Base-by-base conservation (phyloP, 148 eudicot species). In the Chenopodium album region DNA sequence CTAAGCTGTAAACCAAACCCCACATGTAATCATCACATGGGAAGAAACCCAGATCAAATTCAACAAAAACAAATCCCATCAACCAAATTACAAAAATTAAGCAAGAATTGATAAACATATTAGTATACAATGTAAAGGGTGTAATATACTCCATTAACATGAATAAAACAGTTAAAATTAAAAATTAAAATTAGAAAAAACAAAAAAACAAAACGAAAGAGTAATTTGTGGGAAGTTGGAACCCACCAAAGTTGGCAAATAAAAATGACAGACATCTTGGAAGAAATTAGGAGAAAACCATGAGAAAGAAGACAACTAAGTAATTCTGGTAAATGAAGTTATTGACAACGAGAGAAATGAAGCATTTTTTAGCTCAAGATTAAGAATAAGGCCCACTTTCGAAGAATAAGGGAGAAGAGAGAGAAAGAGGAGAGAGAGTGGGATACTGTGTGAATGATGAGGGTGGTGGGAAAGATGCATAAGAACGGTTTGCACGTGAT, bases 401-500 rank as follows among this genome's bases (percentile, higher is more conserved):
- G 52, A n/a, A 23, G 7, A 76, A 37, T 75, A 78, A 20, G 10
- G 13, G 75, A 56, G 32, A 26, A 26, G 73, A 31, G 77, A 56
- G 71, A 65, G 54, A n/a, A 41, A 83, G 56, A 67, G 66, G 54
- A 65, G 74, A 28, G 29, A 26, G 5, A 62, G 9, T 62, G 65
- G 22, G 66, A 56, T 16, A 64, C 31, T 71, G 56, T 2, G 22
- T 23, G 82, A 56, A 77, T 14, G 71, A 56, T 54, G 59, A 28
- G 34, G 70, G 28, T 32, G 29, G 70, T 59, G 66, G 47, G 81
- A 37, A 29, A 47, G 48, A 48, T 66, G 77, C 11, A 12, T 0
- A 31, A 14, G 67, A 67, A 77, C 85, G 88, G 88, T 76, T 56
- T 52, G 88, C 89, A 87, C 87, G 89, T 87, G 89, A 87, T 73